These are phyloP conservation scores for Venustampulla echinocandica DNA, from an alignment of 495 filamentous ascomycete species.

Conservation along the genomic window DNA sequence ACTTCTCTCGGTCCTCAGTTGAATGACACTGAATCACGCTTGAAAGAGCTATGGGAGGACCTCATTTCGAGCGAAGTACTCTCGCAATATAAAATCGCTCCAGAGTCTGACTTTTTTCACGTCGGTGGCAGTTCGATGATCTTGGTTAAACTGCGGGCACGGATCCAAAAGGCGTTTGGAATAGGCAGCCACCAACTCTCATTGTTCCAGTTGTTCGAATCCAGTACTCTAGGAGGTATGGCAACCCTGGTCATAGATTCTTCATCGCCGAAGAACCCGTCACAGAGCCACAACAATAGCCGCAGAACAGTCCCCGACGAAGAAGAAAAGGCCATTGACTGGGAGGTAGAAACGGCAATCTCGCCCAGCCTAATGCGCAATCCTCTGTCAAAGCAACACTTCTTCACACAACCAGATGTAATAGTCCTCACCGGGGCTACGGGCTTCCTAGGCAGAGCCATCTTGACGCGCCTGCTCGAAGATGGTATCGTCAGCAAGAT, in stretches of 20 bases:
- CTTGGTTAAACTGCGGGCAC: slow-evolving; percentile 21
- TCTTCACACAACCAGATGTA: too few species aligned
- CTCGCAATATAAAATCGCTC: neutral
- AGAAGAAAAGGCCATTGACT: neutral
- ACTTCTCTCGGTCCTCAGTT: too few species aligned
- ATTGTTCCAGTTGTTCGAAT: neutral
- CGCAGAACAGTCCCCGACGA: neutral
- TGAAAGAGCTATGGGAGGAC: slow-evolving; percentile 24
- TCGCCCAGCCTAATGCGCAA: neutral
- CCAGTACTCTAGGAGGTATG: neutral
- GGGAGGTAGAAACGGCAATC: neutral
- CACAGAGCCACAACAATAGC: neutral
- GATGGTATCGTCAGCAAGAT: neutral
- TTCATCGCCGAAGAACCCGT: too few species aligned
- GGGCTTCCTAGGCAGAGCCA: slow-evolving; percentile 19
- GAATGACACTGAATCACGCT: slow-evolving; percentile 12
- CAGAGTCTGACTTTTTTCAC: slow-evolving; percentile 27
- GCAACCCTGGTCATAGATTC: too few species aligned
- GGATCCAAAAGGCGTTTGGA: neutral
- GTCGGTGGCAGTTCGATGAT: slow-evolving; percentile 28
- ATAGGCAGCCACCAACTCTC: neutral
- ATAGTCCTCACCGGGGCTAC: slow-evolving; percentile 32
- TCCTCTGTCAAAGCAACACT: too few species aligned
- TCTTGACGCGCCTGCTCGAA: slow-evolving; percentile 13
- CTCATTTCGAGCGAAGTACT: slow-evolving; percentile 10